Evolutionary conservation across 2,329 filamentous ascomycete species (phyloP).

Genomic region (Claviceps sp.): DNA sequence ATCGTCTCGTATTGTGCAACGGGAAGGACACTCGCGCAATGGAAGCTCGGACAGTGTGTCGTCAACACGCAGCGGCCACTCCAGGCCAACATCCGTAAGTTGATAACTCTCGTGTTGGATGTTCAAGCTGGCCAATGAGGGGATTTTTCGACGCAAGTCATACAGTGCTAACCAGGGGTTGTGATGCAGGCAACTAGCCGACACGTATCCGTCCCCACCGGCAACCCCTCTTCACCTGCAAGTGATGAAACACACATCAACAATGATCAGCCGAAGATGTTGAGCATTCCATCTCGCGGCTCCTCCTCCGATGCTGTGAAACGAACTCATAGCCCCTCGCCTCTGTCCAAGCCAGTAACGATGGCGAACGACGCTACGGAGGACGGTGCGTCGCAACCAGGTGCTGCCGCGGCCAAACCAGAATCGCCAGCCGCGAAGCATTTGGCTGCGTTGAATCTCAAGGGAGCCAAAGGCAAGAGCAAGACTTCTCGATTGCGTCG

Average conservation of each 20-base stretch:
- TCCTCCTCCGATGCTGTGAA: constrained; percentile 55
- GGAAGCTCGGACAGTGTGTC: constrained; percentile 53
- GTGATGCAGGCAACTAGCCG: constrained; percentile 45
- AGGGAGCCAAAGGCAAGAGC: constrained; percentile 62
- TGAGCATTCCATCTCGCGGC: constrained; percentile 46
- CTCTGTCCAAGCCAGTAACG: constrained; percentile 57
- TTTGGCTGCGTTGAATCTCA: constrained; percentile 75
- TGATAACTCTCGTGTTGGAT: constrained; percentile 2
- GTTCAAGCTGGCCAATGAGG: constrained; percentile 26
- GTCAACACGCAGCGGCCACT: constrained; percentile 44
- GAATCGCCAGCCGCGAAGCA: constrained; percentile 70
- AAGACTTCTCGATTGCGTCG: constrained; percentile 78
- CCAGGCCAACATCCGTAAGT: constrained; percentile 55
- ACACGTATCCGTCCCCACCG: constrained; percentile 38
- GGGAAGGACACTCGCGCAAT: constrained; percentile 27
- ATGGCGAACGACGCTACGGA: constrained; percentile 42
- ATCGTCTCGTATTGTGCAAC: constrained; percentile 23
- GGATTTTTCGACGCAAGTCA: constrained; percentile 17
- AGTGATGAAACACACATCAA: constrained; percentile 33
- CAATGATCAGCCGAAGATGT: constrained; percentile 39
- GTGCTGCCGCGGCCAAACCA: constrained; percentile 23
- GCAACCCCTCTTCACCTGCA: constrained; percentile 36
- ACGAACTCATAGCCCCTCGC: constrained; percentile 54
- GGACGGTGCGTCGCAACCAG: constrained; percentile 24
- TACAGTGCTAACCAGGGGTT: constrained; percentile 32